phyloP scores from a whole-genome alignment of 2,329 filamentous ascomycete species.

The Sarocladium strictum region DNA sequence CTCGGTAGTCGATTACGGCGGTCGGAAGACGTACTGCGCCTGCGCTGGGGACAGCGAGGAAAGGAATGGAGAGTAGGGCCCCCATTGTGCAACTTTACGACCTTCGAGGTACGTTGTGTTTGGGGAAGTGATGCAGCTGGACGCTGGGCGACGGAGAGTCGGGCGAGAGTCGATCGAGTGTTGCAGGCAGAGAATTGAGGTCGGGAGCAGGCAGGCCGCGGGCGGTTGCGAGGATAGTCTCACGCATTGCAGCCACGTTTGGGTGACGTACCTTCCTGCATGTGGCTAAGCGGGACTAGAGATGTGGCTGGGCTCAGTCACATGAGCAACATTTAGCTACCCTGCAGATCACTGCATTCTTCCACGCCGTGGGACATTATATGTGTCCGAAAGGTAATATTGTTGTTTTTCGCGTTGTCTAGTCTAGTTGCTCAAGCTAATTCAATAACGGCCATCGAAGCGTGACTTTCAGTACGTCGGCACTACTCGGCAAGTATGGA shows the following conservation, averaged over 20 bases:
- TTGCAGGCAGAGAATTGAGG: neutral
- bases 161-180: neutral
- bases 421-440: too few species aligned
- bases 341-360: neutral
- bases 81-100: conserved; percentile 58
- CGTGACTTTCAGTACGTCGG: neutral
- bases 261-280: conserved; percentile 5
- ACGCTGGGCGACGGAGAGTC: neutral
- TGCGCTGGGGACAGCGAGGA: conserved; percentile 81
- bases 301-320: neutral
- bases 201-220: neutral
- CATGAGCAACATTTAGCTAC: neutral
- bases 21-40: conserved; percentile 66
- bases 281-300: neutral
- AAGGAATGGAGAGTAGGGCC: conserved; percentile 80
- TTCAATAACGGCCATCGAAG: too few species aligned
- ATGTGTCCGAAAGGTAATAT: too few species aligned
- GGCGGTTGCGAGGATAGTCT: neutral
- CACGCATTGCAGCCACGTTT: neutral
- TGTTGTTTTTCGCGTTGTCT: too few species aligned
- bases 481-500: too few species aligned
- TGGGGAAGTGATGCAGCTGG: neutral
- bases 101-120: neutral
- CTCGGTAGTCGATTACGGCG: neutral
- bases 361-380: too few species aligned